phyloP scores from a whole-genome alignment of 2,329 filamentous ascomycete genomes.

The Exophiala aquamarina region DNA sequence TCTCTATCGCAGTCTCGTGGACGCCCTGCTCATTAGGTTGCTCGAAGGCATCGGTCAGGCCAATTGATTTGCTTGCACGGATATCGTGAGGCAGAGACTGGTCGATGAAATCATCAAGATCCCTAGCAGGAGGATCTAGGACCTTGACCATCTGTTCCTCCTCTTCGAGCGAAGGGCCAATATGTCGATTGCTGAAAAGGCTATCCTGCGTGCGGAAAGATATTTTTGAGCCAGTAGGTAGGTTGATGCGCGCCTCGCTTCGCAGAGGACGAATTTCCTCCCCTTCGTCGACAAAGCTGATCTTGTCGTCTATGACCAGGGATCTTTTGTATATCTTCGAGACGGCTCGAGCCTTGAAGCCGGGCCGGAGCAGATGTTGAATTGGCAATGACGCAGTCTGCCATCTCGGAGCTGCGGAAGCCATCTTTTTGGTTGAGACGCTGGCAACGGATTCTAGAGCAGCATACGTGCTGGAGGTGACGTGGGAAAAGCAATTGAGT shows the following conservation, averaged over 20 bases:
- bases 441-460: too few relatives aligned
- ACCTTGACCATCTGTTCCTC: constrained; percentile 79
- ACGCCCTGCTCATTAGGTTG: constrained; percentile 32
- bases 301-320: too few relatives aligned
- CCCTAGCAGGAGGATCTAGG: constrained; percentile 70
- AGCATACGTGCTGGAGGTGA: too few relatives aligned
- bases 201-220: constrained; percentile 9
- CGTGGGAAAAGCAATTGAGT: too few relatives aligned
- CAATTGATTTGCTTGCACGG: constrained; percentile 59
- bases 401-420: too few relatives aligned
- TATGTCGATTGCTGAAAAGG: constrained; percentile 64
- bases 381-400: too few relatives aligned
- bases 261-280: neutral
- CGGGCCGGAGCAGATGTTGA: too few relatives aligned
- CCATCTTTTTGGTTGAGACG: too few relatives aligned
- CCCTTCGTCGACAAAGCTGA: too few relatives aligned
- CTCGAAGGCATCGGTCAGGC: constrained; percentile 46
- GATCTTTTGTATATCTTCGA: neutral
- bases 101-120: constrained; percentile 77
- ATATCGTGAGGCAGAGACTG: constrained; percentile 83
- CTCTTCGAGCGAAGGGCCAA: constrained; percentile 94
- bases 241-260: neutral
- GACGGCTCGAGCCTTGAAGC: too few relatives aligned
- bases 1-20: constrained; percentile 44
- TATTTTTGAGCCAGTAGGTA: neutral